These are phyloP conservation scores for Lepidium sativum DNA, from an alignment of 345 rosid genomes.

Conservation along the genomic window DNA sequence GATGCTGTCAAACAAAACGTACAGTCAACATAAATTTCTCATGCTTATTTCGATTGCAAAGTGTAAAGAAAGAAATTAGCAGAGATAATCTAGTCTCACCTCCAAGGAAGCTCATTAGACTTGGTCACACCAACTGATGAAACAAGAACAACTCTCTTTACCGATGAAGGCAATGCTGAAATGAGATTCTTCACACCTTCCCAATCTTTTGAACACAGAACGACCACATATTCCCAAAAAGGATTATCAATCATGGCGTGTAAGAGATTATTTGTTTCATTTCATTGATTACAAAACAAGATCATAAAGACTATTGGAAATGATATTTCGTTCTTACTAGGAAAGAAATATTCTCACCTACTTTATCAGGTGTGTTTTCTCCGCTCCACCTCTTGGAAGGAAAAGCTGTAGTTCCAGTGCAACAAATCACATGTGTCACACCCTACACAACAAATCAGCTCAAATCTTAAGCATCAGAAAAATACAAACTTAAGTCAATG, in stretches of 20 bases:
- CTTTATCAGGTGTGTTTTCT: slow-evolving; percentile 88
- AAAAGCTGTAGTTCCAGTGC: slow-evolving; percentile 94
- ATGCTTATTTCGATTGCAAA: not conserved
- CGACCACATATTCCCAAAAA: not conserved
- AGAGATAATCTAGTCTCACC: slow-evolving; percentile 35
- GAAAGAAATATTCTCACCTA: slow-evolving; percentile 46
- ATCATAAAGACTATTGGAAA: not conserved
- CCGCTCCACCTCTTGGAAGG: slow-evolving; percentile 93
- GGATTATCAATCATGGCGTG: not conserved
- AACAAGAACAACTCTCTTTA: slow-evolving; percentile 77
- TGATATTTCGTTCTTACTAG: not conserved
- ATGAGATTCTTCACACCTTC: slow-evolving; percentile 87
- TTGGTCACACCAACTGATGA: slow-evolving; percentile 94
- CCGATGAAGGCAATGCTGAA: slow-evolving; percentile 63
- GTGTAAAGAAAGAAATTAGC: not conserved
- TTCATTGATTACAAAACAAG: not conserved
- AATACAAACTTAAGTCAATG: not conserved
- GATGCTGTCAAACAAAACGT: slow-evolving; percentile 41
- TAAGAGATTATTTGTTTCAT: not conserved
- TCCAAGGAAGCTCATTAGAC: slow-evolving; percentile 85
- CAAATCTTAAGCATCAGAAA: not conserved
- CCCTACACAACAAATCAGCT: slow-evolving; percentile 37
- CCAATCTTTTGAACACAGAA: slow-evolving; percentile 56
- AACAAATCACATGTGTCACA: slow-evolving; percentile 87
- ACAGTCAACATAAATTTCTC: not conserved